Evolutionary conservation across 202 grass and related monocot species (phyloP).

Genomic region (Musa balbisiana): DNA sequence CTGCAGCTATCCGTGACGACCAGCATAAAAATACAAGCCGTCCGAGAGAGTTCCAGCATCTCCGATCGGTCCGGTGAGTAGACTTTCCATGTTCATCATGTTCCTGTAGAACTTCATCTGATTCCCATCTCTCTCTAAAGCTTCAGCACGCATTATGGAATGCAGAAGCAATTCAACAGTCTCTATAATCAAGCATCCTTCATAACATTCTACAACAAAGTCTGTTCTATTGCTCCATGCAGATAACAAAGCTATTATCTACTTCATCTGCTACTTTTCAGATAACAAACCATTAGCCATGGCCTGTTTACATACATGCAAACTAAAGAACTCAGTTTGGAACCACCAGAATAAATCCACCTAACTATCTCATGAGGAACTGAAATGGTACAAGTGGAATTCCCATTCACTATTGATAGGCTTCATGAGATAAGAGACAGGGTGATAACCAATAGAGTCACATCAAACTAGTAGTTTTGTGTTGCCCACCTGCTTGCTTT

Average conservation of each 20-base stretch:
- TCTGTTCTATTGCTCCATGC: no score
- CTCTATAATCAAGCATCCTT: no score
- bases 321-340: no score
- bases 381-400: background rate
- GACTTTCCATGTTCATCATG: background rate
- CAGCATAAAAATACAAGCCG: background rate
- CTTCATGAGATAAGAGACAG: background rate
- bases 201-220: no score
- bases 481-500: background rate
- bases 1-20: conserved; percentile 2
- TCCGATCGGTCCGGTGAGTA: background rate
- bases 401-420: background rate
- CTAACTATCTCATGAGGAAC: background rate
- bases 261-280: no score
- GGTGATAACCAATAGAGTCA: background rate
- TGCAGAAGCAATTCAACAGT: no score
- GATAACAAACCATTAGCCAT: no score
- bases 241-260: no score
- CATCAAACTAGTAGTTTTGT: background rate
- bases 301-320: no score
- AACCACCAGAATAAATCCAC: background rate
- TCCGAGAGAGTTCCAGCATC: background rate
- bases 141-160: no score
- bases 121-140: no score
- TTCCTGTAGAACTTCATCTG: background rate